Conservation (phyloP, 371 early-diverging fungal species). For the Mortierella sp. region DNA sequence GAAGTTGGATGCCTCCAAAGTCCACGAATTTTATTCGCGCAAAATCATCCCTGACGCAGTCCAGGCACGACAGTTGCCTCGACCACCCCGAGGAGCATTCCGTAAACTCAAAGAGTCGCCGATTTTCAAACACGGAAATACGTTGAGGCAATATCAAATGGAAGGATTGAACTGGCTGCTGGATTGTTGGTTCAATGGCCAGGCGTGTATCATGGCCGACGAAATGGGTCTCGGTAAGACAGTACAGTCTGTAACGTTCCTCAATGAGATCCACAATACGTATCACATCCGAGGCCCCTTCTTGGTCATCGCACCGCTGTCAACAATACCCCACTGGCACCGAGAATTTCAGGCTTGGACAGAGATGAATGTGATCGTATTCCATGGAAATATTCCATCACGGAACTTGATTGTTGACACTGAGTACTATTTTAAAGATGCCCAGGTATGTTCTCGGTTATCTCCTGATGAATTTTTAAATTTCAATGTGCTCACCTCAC, state of each 20-base stretch:
- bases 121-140: slow-evolving; percentile 71
- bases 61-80: slow-evolving; percentile 51
- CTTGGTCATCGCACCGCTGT: slow-evolving; percentile 76
- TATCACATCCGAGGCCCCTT: slow-evolving; percentile 69
- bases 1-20: slow-evolving; percentile 55
- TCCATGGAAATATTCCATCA: slow-evolving; percentile 64
- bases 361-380: slow-evolving; percentile 73
- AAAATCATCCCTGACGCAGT: slow-evolving; percentile 56
- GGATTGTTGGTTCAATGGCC: slow-evolving; percentile 69
- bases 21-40: slow-evolving; percentile 52
- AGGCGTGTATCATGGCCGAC: slow-evolving; percentile 80
- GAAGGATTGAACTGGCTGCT: slow-evolving; percentile 75
- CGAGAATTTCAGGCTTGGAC: slow-evolving; percentile 79
- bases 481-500: no score
- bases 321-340: slow-evolving; percentile 75
- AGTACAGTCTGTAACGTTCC: slow-evolving; percentile 75
- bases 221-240: slow-evolving; percentile 87
- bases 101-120: slow-evolving; percentile 69
- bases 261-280: slow-evolving; percentile 64
- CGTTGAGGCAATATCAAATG: slow-evolving; percentile 70
- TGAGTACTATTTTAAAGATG: slow-evolving; percentile 71
- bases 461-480: slow-evolving; percentile 54
- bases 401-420: slow-evolving; percentile 68
- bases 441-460: slow-evolving; percentile 56
- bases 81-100: slow-evolving; percentile 60